A percentile compares a stretch with the other conserved stretches of the same genome.
Conservation (phyloP, 1,139 yeast species). For the Scheffersomyces segobiensis region DNA sequence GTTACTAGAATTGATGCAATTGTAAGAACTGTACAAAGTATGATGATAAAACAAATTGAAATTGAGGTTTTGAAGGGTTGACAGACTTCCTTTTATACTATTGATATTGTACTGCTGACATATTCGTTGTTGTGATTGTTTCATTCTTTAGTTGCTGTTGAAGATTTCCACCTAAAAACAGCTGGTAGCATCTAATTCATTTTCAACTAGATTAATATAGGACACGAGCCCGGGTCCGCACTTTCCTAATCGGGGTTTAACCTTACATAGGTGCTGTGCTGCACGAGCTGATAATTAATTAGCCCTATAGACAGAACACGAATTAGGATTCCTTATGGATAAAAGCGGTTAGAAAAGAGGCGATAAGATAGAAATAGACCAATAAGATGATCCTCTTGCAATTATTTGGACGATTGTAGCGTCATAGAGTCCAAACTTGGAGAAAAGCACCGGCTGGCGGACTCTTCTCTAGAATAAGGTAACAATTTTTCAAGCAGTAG, state of each 20-base stretch:
- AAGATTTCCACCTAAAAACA: background rate
- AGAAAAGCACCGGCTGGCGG: no score
- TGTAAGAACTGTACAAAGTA: background rate
- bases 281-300: background rate
- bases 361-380: background rate
- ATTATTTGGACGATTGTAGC: no score
- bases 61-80: background rate
- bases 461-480: no score
- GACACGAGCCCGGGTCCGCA: background rate
- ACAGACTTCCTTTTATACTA: background rate
- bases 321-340: background rate
- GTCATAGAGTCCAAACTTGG: no score
- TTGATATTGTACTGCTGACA: background rate
- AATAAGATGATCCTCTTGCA: background rate
- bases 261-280: background rate
- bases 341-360: background rate
- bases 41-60: background rate
- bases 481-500: no score
- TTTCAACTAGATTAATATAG: background rate
- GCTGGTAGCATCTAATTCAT: background rate
- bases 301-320: background rate
- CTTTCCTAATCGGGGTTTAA: background rate
- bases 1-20: background rate
- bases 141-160: no score
- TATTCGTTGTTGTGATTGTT: no score